A percentile compares a stretch with the other conserved stretches of the same genome.
phyloP scores from a whole-genome alignment of 805 yeast genomes.

The Pichia pseudocactophila region DNA sequence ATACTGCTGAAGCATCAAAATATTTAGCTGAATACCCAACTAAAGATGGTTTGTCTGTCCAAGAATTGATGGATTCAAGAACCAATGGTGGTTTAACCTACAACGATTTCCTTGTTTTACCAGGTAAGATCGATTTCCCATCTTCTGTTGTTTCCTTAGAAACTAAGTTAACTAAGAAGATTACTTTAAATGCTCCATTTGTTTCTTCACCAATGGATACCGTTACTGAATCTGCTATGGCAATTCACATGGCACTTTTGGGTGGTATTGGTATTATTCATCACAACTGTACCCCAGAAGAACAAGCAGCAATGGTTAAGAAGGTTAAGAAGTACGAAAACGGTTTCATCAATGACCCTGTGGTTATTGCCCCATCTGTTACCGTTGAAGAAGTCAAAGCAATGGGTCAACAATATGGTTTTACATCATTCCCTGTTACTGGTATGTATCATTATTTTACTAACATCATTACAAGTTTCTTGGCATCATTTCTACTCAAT shows the following conservation, averaged over 20 bases:
- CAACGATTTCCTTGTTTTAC: constrained; percentile 90
- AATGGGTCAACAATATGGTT: constrained; percentile 69
- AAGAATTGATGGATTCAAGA: constrained; percentile 81
- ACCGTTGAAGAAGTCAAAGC: constrained; percentile 76
- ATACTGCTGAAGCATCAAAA: constrained; percentile 55
- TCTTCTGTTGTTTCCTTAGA: constrained; percentile 71
- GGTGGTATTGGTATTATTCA: constrained; percentile 99
- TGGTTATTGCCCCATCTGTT: constrained; percentile 66
- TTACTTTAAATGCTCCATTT: constrained; percentile 86
- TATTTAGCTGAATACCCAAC: constrained; percentile 54
- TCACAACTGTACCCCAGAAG: constrained; percentile 94
- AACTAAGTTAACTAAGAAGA: constrained; percentile 82
- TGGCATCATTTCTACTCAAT: neutral
- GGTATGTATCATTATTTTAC: constrained; percentile 56
- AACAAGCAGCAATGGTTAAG: constrained; percentile 97
- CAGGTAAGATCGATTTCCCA: constrained; percentile 89
- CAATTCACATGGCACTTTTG: constrained; percentile 93
- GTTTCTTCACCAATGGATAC: constrained; percentile 99
- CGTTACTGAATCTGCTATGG: constrained; percentile 96
- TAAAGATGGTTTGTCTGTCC: constrained; percentile 80
- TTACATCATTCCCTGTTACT: constrained; percentile 98
- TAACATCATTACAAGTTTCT: constrained; percentile 5
- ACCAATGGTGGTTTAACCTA: constrained; percentile 94
- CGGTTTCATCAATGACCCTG: constrained; percentile 93
- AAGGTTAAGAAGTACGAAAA: constrained; percentile 95